A percentile compares a stretch with the other conserved stretches of the same genome.
Evolutionary conservation across 1,284 basidiomycete genomes (phyloP).

Genomic region (Puccinia novopanici): DNA sequence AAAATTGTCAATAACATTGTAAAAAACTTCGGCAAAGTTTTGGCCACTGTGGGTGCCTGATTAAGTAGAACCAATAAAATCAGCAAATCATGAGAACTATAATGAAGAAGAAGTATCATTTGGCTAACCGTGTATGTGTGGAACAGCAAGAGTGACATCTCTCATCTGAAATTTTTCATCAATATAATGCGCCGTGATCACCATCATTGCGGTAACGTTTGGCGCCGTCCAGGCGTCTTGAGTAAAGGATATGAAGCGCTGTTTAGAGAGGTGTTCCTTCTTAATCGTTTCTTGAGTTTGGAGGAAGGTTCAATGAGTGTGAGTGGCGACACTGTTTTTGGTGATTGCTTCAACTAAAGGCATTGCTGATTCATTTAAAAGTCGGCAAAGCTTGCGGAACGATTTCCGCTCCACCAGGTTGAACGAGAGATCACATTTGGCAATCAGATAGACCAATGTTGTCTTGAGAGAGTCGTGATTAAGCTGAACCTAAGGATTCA

Average conservation of each 20-base stretch:
- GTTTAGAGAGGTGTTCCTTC: not conserved
- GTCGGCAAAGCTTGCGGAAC: not conserved
- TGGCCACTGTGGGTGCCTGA: constrained; percentile 8
- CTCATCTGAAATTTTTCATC: constrained; percentile 25
- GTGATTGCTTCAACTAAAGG: not conserved
- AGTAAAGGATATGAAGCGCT: not conserved
- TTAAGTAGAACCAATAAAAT: not conserved
- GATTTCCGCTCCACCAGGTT: not conserved
- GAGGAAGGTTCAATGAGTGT: not conserved
- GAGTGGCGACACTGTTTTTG: not conserved
- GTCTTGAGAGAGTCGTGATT: not conserved
- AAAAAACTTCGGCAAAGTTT: constrained; percentile 5
- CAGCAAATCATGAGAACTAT: not conserved
- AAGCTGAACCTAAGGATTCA: not conserved
- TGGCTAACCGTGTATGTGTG: not conserved
- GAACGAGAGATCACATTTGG: constrained; percentile 14
- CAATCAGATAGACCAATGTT: not conserved
- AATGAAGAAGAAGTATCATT: not conserved
- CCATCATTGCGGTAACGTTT: constrained; percentile 18
- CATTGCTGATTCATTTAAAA: constrained; percentile 1
- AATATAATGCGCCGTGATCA: constrained; percentile 16
- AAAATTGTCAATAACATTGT: not conserved
- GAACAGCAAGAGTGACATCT: constrained; percentile 6
- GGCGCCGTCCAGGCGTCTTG: constrained; percentile 25
- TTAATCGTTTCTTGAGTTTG: not conserved